Base-by-base conservation (phyloP, 2,329 filamentous ascomycete genomes). In the Lecanosticta acicola region DNA sequence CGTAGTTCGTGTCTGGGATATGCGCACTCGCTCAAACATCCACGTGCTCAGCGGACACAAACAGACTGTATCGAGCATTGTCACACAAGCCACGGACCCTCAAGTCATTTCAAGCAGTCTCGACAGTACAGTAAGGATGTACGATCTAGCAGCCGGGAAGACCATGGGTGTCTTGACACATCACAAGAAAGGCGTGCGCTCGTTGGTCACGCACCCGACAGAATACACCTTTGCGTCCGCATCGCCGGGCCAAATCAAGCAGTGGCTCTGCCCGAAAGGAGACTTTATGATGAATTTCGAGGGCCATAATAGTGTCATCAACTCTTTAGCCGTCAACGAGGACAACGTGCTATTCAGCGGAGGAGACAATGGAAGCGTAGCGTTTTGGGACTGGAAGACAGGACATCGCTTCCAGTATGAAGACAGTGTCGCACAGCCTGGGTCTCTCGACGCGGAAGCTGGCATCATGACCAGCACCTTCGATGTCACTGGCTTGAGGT, bases 241-340 rank as follows among this genome's bases (percentile, higher is more conserved):
- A 35, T 94, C 88, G 61, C 90, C 91, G 0, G 85, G 86, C 18
- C 90, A 86, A 64, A 96, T 98, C 71, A 98, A 98, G 74, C 93
- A 98, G 71, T 98, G 93, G 91, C 96, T 97, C 67, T 97, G 90
- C 57, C 94, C 94, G 1, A 89, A 96, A 65, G 94, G 91, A 32
- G 88, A 88, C 13, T 97, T 98, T 65, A 98, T 98, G 93, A 90
- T 96, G 68, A 97, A 97, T 65, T 97, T 97, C 61, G 87, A 95
- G 35, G 91, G 91, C 3, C 91, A 97, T 63, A 96, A 96, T 61
- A 81, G 88, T 49, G 94, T 98, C 65, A 91, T 98, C 72, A 98
- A 98, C 69, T 89, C 89, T 0, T 72, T 98, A 37, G 79, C 88
- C 35, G 89, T 93, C 24, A 98, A 98, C 66, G 87, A 94, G 60